phyloP scores from a whole-genome alignment of 2,329 filamentous ascomycete species.

The Teratosphaeria nubilosa region DNA sequence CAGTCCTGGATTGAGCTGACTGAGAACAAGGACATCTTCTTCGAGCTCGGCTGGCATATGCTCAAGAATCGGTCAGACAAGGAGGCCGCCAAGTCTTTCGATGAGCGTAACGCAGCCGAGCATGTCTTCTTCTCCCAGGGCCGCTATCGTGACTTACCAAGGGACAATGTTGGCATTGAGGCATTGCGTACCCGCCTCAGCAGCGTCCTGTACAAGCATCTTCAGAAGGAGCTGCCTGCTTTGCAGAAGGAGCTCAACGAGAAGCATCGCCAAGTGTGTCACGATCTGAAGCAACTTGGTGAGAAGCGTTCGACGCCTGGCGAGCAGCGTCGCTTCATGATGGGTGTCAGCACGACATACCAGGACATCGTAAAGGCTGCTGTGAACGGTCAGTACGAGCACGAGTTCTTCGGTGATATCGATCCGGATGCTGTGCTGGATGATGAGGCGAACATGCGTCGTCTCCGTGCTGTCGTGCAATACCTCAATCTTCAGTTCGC shows the following conservation, averaged over 20 bases:
- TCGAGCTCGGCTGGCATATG: slow-evolving; percentile 45
- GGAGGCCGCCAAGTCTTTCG: slow-evolving; percentile 26
- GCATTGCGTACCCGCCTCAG: slow-evolving; percentile 42
- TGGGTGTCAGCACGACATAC: slow-evolving; percentile 37
- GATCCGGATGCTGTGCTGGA: slow-evolving; percentile 9
- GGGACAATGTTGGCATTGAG: slow-evolving; percentile 36
- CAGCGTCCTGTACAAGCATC: slow-evolving; percentile 34
- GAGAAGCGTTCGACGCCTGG: slow-evolving; percentile 33
- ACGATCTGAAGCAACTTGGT: slow-evolving; percentile 40
- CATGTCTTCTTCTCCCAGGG: slow-evolving; percentile 26
- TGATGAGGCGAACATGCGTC: slow-evolving; percentile 23
- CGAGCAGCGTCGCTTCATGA: slow-evolving; percentile 42
- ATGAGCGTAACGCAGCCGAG: slow-evolving; percentile 32
- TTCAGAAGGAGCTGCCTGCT: slow-evolving; percentile 27
- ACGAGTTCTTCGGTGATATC: slow-evolving; percentile 41
- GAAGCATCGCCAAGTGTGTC: slow-evolving; percentile 18
- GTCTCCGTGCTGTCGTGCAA: slow-evolving; percentile 47
- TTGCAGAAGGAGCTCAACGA: slow-evolving; percentile 23
- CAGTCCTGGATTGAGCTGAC: slow-evolving; percentile 30
- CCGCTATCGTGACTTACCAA: slow-evolving; percentile 19
- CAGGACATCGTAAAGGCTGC: slow-evolving; percentile 37
- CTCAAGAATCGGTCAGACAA: slow-evolving; percentile 37
- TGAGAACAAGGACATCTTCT: slow-evolving; percentile 29
- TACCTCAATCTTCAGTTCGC: slow-evolving; percentile 41
- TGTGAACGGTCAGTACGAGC: slow-evolving; percentile 42